A percentile compares a stretch with the other conserved stretches of the same genome.
These are phyloP conservation scores for Hyphopichia burtonii DNA, from an alignment of 1,139 yeast genomes.

Conservation along the genomic window DNA sequence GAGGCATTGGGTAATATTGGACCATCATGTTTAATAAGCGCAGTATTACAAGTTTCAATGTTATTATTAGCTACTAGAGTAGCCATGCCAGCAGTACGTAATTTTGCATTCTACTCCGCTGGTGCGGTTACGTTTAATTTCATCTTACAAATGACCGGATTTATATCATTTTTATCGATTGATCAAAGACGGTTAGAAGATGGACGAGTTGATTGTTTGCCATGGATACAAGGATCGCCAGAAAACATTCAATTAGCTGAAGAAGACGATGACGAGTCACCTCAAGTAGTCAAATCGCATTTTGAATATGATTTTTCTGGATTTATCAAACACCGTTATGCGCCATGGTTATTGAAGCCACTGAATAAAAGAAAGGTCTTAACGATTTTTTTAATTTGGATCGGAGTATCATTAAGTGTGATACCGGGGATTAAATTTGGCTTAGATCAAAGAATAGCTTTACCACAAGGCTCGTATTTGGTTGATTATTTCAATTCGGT, in stretches of 20 bases:
- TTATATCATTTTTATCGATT: conserved; percentile 66
- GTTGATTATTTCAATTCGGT: conserved; percentile 78
- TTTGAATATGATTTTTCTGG: conserved; percentile 26
- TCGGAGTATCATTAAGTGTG: conserved; percentile 65
- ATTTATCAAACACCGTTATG: conserved; percentile 22
- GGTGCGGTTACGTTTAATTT: conserved; percentile 82
- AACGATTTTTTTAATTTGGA: conserved; percentile 55
- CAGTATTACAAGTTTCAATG: conserved; percentile 73
- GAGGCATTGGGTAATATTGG: conserved; percentile 72
- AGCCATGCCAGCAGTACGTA: conserved; percentile 92
- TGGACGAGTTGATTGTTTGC: conserved; percentile 58
- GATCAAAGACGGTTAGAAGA: conserved; percentile 65
- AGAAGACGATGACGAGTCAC: conserved; percentile 6
- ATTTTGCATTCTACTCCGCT: conserved; percentile 89
- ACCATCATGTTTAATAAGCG: conserved; percentile 80
- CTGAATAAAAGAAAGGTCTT: conserved; percentile 50
- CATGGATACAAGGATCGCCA: conserved; percentile 38
- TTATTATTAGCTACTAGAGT: conserved; percentile 79
- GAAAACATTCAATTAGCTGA: not conserved
- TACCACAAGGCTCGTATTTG: conserved; percentile 80
- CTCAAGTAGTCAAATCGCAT: conserved; percentile 6
- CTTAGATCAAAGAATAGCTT: conserved; percentile 83
- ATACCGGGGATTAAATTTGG: conserved; percentile 75
- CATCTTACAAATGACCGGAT: conserved; percentile 74
- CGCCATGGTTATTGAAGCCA: conserved; percentile 57